A percentile compares a stretch with the other conserved stretches of the same genome.
phyloP scores from a whole-genome alignment of 2,329 filamentous ascomycete species.

The Colletotrichum australisinense region DNA sequence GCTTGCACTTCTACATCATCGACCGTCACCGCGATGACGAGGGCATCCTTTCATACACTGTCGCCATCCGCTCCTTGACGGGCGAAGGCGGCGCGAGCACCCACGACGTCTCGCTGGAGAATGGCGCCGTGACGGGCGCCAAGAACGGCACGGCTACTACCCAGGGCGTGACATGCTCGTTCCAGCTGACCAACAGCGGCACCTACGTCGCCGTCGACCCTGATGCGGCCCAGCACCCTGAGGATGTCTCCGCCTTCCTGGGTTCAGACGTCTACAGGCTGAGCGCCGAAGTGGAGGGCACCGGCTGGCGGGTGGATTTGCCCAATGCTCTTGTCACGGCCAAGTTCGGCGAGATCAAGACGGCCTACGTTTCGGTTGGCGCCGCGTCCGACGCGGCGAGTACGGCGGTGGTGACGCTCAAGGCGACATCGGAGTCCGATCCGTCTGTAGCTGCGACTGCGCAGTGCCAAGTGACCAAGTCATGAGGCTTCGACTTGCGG shows the following conservation, averaged over 20 bases:
- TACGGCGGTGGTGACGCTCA: slow-evolving; percentile 53
- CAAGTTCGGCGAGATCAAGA: slow-evolving; percentile 51
- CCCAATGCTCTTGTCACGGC: slow-evolving; percentile 54
- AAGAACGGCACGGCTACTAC: slow-evolving; percentile 41
- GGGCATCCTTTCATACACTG: slow-evolving; percentile 60
- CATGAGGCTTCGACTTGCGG: background rate
- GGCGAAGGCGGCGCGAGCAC: slow-evolving; percentile 45
- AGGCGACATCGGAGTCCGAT: slow-evolving; percentile 59
- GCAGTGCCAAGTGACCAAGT: slow-evolving; percentile 47
- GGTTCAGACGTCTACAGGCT: slow-evolving; percentile 60
- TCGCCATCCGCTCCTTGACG: slow-evolving; percentile 57
- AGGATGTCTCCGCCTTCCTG: slow-evolving; percentile 52
- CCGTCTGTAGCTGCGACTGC: slow-evolving; percentile 41
- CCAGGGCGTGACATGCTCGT: slow-evolving; percentile 55
- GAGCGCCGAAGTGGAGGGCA: slow-evolving; percentile 53
- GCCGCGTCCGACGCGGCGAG: slow-evolving; percentile 44
- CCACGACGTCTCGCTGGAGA: slow-evolving; percentile 50
- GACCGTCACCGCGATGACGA: slow-evolving; percentile 51
- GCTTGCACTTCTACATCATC: slow-evolving; percentile 62
- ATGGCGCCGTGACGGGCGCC: slow-evolving; percentile 45
- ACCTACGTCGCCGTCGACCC: slow-evolving; percentile 40
- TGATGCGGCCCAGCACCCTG: slow-evolving; percentile 40
- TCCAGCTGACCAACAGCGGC: slow-evolving; percentile 60
- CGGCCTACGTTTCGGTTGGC: slow-evolving; percentile 55
- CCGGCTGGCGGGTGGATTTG: slow-evolving; percentile 59